Evolutionary conservation across 1,284 basidiomycete genomes (phyloP).

Genomic region (Agaricales sp.): DNA sequence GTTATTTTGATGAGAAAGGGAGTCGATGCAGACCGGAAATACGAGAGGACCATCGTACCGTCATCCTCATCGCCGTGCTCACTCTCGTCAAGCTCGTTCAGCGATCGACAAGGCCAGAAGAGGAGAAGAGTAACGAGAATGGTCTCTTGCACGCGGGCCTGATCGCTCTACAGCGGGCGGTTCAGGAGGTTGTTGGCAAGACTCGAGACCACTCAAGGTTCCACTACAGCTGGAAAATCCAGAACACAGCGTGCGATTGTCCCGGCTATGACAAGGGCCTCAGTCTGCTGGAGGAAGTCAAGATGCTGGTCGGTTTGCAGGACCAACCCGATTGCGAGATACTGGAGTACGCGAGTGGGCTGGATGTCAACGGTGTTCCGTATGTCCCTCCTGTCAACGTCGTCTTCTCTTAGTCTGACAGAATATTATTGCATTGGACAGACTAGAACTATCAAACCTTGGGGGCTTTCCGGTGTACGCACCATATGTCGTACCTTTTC

Average conservation of each 20-base stretch:
- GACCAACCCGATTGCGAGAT: not conserved
- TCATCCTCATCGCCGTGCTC: not conserved
- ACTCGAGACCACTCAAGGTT: not conserved
- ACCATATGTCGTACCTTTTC: not conserved
- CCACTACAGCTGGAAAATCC: not conserved
- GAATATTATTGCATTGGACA: too few species aligned
- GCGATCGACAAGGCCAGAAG: not conserved
- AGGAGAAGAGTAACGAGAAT: not conserved
- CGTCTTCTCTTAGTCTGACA: not conserved
- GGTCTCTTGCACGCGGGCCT: not conserved
- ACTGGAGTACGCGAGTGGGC: not conserved
- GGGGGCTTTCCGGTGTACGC: not conserved
- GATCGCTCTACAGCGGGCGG: too few species aligned
- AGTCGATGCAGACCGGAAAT: not conserved
- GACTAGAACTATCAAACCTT: not conserved
- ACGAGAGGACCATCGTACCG: not conserved
- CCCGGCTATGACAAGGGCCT: not conserved
- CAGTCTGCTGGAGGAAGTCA: not conserved
- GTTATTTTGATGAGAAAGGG: not conserved
- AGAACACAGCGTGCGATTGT: not conserved
- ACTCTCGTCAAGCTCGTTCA: not conserved
- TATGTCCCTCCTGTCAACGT: not conserved
- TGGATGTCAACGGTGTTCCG: not conserved
- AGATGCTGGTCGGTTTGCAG: not conserved
- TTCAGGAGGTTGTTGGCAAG: not conserved